Evolutionary conservation across 495 filamentous ascomycete genomes (phyloP), one percentile per base, ranked within the genome.

Genomic region (Apodospora peruviana): DNA sequence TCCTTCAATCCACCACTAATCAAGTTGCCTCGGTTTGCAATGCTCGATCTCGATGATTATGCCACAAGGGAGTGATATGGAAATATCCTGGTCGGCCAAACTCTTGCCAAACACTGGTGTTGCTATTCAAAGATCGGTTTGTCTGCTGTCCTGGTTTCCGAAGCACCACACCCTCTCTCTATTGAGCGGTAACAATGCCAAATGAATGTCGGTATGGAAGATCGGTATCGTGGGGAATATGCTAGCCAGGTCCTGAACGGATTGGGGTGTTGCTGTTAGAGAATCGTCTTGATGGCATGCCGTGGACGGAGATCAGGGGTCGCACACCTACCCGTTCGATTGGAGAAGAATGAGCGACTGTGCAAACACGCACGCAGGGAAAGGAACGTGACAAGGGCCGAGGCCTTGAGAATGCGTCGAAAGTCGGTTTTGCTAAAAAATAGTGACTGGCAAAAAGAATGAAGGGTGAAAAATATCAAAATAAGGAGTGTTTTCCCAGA

Each of bases 301-400:
- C 7, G 14, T 32, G 43, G 43, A 44, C 45, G 60, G 37, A 48
- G 62, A 60, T 62, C 59, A 65, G 62, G 57, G 58, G 57, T 48
- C 22, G 45, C 45, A 55, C 44, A 37, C 57, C 50, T 53, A 50
- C 57, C 24, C n/a, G 34, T 57, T 56, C 59, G 53, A 61, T 59
- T 62, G 55, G 57, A 39, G 51, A 46, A 52, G 41, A 50, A 38
- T 27, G 59, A 45, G 50, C 40, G 58, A 47, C 50, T 41, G 38
- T 43, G 48, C 41, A 57, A 57, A 54, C 43, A 42, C 51, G 50
- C n/a, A n/a, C n/a, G 25, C 7, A 37, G 41, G 39, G 29, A 48
- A 55, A 52, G 36, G 52, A 47, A 51, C 43, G 47, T 42, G 53
- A 42, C 48, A 45, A 53, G 51, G 18, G 11, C 35, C 42, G 45